These are phyloP conservation scores for Penicillium maclennaniae DNA, from an alignment of 495 filamentous ascomycete species.

Conservation along the genomic window DNA sequence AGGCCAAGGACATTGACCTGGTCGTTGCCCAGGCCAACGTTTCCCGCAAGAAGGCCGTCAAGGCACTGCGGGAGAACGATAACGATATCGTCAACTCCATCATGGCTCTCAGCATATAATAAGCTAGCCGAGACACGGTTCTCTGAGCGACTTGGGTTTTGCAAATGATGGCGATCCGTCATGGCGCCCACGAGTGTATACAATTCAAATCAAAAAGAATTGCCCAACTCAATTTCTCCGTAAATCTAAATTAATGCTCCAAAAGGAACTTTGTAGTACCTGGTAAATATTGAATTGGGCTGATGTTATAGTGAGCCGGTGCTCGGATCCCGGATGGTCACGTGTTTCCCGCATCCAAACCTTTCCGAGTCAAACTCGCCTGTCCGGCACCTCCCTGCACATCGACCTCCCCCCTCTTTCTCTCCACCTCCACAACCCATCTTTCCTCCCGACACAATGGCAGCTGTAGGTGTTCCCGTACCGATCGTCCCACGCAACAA, in stretches of 20 bases:
- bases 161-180: constrained; percentile 23
- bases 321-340: constrained; percentile 40
- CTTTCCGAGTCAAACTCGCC: constrained; percentile 46
- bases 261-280: not conserved
- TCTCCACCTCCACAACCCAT: constrained; percentile 36
- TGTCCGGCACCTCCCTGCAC: constrained; percentile 40
- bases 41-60: constrained; percentile 95
- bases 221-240: constrained; percentile 20
- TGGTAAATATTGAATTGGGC: not conserved
- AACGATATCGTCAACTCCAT: constrained; percentile 99
- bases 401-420: constrained; percentile 36
- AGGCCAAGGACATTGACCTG: constrained; percentile 98
- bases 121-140: constrained; percentile 11
- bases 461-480: constrained; percentile 75
- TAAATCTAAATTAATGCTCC: not conserved
- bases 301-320: constrained; percentile 5
- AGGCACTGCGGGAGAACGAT: constrained; percentile 97
- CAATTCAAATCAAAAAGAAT: constrained; percentile 41
- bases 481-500: constrained; percentile 4
- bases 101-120: constrained; percentile 96
- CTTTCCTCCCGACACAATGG: constrained; percentile 64
- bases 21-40: constrained; percentile 98
- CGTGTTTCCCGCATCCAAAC: constrained; percentile 45
- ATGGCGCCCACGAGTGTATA: constrained; percentile 36
- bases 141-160: constrained; percentile 33